A percentile compares a stretch with the other conserved stretches of the same genome.
phyloP scores from a whole-genome alignment of 2,329 filamentous ascomycete species.

The Calonectria hawksworthii region DNA sequence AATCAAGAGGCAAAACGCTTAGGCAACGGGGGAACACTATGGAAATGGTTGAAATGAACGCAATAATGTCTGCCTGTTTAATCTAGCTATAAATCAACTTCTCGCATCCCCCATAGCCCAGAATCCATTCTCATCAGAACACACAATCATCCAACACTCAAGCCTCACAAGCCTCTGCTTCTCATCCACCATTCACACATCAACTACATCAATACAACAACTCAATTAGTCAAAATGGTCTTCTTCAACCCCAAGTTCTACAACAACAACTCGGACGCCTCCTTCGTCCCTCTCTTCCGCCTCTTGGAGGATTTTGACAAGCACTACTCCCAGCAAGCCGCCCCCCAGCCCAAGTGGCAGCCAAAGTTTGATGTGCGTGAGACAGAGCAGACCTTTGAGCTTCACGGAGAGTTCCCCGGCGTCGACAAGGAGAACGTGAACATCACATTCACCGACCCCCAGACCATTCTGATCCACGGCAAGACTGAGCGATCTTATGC shows the following conservation, averaged over 20 bases:
- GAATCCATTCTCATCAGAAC: conserved; percentile 45
- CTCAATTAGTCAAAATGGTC: conserved; percentile 41
- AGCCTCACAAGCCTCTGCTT: background rate
- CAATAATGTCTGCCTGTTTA: conserved; percentile 22
- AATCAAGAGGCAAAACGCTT: background rate
- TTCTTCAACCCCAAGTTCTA: conserved; percentile 51
- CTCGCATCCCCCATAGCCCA: conserved; percentile 23
- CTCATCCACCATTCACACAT: background rate
- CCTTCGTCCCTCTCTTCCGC: conserved; percentile 73
- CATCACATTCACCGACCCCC: conserved; percentile 84
- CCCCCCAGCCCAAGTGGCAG: conserved; percentile 67
- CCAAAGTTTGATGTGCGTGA: conserved; percentile 86
- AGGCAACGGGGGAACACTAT: background rate
- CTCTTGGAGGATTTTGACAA: conserved; percentile 73
- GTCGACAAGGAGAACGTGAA: conserved; percentile 79
- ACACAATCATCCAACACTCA: conserved; percentile 21
- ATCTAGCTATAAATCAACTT: conserved; percentile 49
- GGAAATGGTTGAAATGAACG: conserved; percentile 32
- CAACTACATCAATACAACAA: background rate
- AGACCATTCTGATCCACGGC: conserved; percentile 81
- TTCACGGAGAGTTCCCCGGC: conserved; percentile 85
- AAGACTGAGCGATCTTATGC: conserved; percentile 75
- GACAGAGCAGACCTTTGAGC: conserved; percentile 76
- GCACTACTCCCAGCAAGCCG: conserved; percentile 55
- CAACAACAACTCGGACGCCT: conserved; percentile 36